phyloP scores from a whole-genome alignment of 129 eudicot genomes.

The Lactuca sativa region DNA sequence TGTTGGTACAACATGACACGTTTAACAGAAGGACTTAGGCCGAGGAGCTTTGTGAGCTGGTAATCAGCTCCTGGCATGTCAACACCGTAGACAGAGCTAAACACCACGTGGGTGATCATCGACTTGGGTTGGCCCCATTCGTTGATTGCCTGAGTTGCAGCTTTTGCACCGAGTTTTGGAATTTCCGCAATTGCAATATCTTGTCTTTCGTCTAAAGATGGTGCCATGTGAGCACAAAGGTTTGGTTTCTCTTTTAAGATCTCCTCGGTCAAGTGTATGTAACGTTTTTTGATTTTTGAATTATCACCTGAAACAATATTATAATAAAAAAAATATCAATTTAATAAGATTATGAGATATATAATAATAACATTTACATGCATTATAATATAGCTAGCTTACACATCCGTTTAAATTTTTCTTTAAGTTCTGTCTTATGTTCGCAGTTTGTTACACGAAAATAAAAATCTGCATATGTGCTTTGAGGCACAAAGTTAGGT shows the following conservation, averaged over 20 bases:
- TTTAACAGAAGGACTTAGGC: slow-evolving; percentile 52
- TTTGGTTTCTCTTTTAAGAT: slow-evolving; percentile 29
- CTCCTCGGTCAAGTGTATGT: slow-evolving; percentile 32
- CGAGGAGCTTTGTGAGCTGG: slow-evolving; percentile 60
- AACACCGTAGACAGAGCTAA: not conserved
- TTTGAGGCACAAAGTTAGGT: slow-evolving; percentile 41
- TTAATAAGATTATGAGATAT: not conserved
- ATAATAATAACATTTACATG: not conserved
- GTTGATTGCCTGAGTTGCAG: not conserved
- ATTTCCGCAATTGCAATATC: slow-evolving; percentile 54
- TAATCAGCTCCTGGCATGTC: slow-evolving; percentile 60
- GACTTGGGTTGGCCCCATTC: not conserved
- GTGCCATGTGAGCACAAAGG: slow-evolving; percentile 26
- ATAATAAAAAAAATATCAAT: not conserved
- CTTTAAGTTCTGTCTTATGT: slow-evolving; percentile 45
- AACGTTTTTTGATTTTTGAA: slow-evolving; percentile 20
- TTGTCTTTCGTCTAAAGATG: slow-evolving; percentile 34
- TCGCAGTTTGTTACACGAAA: slow-evolving; percentile 60
- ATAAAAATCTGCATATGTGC: slow-evolving; percentile 52
- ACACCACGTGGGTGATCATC: not conserved
- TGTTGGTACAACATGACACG: slow-evolving; percentile 67
- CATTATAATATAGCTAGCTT: not conserved
- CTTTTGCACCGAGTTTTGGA: slow-evolving; percentile 23
- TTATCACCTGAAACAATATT: slow-evolving; percentile 23
- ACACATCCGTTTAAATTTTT: slow-evolving; percentile 64